Percentiles rank a stretch among this genome's conserved stretches.
phyloP scores from a whole-genome alignment of 495 filamentous ascomycete genomes.

The Xylaria telfairii region DNA sequence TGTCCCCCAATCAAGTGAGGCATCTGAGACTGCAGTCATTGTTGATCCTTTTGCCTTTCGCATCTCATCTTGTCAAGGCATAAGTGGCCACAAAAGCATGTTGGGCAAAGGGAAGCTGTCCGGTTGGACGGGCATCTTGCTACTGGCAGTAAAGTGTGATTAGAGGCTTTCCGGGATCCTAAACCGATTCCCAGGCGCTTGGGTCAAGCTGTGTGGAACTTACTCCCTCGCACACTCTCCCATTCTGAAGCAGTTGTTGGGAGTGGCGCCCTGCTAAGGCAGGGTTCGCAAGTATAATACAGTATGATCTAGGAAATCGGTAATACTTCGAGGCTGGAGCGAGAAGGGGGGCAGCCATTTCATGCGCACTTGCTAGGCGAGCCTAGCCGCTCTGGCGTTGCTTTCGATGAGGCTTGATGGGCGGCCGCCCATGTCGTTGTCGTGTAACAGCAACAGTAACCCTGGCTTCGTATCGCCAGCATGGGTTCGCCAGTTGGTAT shows the following conservation, averaged over 20 bases:
- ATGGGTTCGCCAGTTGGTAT: not conserved
- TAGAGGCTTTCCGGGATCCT: slow-evolving; percentile 5
- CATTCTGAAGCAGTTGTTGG: not conserved
- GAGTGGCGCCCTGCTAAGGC: slow-evolving; percentile 9
- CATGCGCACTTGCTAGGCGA: slow-evolving; percentile 22
- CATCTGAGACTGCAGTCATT: slow-evolving; percentile 20
- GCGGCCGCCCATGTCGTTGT: slow-evolving; percentile 16
- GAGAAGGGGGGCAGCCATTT: slow-evolving; percentile 5
- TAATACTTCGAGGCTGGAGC: not conserved
- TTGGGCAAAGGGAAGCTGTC: slow-evolving; percentile 22
- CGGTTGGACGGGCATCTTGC: slow-evolving; percentile 20
- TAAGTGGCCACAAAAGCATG: not conserved
- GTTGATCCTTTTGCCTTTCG: slow-evolving; percentile 1
- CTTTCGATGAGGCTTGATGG: slow-evolving; percentile 12
- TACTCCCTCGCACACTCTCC: not conserved
- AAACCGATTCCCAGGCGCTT: slow-evolving; percentile 13
- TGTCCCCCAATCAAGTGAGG: slow-evolving; percentile 14
- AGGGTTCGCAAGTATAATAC: slow-evolving; percentile 8
- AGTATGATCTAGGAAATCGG: not conserved
- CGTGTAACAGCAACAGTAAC: slow-evolving; percentile 14
- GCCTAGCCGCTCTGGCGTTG: slow-evolving; percentile 8
- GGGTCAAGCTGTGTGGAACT: slow-evolving; percentile 19
- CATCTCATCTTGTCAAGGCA: slow-evolving; percentile 8
- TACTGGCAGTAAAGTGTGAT: slow-evolving; percentile 8
- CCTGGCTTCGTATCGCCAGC: slow-evolving; percentile 7